Conservation (phyloP, 345 rosid genomes). For the Citrus sp. region DNA sequence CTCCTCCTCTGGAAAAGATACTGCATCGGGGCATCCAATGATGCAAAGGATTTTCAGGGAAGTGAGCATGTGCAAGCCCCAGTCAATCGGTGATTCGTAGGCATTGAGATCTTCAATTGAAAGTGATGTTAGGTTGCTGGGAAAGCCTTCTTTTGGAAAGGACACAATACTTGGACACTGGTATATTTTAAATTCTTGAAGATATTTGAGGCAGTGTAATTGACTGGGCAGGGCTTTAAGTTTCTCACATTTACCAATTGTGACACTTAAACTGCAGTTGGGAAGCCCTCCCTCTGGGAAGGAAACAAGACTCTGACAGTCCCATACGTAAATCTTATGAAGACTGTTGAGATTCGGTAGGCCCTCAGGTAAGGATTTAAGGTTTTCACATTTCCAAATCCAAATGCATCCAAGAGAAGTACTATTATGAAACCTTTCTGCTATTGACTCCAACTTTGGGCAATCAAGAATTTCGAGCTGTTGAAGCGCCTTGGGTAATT, state of each 20-base stretch:
- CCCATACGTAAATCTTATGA: background rate
- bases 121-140: slow-evolving; percentile 12
- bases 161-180: slow-evolving; percentile 8
- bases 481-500: background rate
- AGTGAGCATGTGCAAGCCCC: slow-evolving; percentile 16
- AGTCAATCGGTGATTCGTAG: background rate
- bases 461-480: background rate
- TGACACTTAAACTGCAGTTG: background rate
- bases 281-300: background rate
- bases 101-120: background rate
- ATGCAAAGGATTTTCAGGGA: slow-evolving; percentile 8
- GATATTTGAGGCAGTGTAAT: slow-evolving; percentile 1
- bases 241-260: background rate
- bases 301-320: background rate
- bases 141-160: slow-evolving; percentile 18
- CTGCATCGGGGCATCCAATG: slow-evolving; percentile 10
- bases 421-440: slow-evolving; percentile 5
- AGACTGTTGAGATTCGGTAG: slow-evolving; percentile 11
- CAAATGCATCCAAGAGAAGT: background rate
- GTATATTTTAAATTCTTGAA: slow-evolving; percentile 10
- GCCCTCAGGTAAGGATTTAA: slow-evolving; percentile 11
- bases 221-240: slow-evolving; percentile 2
- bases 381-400: slow-evolving; percentile 1
- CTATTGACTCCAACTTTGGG: background rate
- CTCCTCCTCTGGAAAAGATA: slow-evolving; percentile 18